Evolutionary conservation across 1,139 yeast genomes (phyloP), one percentile per base, ranked within the genome.

Genomic region (Candida labiduridarum): DNA sequence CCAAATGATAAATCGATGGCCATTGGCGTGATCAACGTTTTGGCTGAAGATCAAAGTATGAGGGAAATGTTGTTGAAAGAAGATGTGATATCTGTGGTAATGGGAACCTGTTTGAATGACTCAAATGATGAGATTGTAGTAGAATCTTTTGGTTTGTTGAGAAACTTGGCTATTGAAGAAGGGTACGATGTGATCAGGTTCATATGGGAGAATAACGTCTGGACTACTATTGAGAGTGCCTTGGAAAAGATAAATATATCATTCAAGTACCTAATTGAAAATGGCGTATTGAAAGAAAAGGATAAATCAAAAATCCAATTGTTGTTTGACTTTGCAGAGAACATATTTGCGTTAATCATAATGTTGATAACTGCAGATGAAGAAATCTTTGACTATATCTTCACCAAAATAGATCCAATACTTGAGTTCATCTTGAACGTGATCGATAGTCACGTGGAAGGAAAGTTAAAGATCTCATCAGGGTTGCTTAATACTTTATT

Each of bases 1-100:
- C 80, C 89, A 2, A 85, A 87, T 62, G 97, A 91, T 52, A 78
- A 89, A 56, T 77, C 89, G 1, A 83, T 87, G 82, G 95, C 96
- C 1, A 69, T 90, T 34, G 82, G 87, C 6, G 87, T 95, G 3
- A 84, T 90, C 36, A 78, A 87, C 11, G 83, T 85, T 0, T 68
- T 91, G 56, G 76, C 86, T 51, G 96, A 89, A 55, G 95, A 89
- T 59, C 67, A 78, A 1, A 73, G 78, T 45, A 73, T 85, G 75
- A 78, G 97, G 58, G 71, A 75, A 46, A 52, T 83, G 53, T 71
- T 91, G 27, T 67, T 92, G 53, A 87, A 87, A 62, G 95, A 90
- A 58, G 84, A 81, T 56, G 69, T 92, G 40, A 74, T 91, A 10
- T 81, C 82, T 41, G 76, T 80, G 3, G 68, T 91, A 0, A 63